Percentiles rank a stretch among this genome's conserved stretches.
Conservation (phyloP, 257 asterid species). For the Vinca minor region DNA sequence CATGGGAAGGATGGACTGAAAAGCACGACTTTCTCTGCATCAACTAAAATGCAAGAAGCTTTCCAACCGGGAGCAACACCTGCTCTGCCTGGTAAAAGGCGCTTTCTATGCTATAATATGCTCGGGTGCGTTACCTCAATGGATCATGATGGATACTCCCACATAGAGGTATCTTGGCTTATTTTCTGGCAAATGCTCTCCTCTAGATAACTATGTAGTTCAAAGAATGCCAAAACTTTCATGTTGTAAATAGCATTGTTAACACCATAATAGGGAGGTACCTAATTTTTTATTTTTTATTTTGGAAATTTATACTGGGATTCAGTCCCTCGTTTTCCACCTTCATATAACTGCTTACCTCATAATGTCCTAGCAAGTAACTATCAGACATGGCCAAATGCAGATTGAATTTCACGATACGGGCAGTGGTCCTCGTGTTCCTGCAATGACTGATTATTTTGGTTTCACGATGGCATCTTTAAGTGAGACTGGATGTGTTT, state of each 20-base stretch:
- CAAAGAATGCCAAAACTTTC: no score
- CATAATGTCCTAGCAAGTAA: conserved; percentile 13
- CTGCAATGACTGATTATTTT: conserved; percentile 94
- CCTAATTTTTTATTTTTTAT: not conserved
- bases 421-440: conserved; percentile 89
- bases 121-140: conserved; percentile 83
- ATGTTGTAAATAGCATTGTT: not conserved
- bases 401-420: conserved; percentile 98
- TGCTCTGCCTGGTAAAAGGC: conserved; percentile 75
- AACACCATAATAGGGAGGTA: not conserved
- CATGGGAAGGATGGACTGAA: conserved; percentile 36
- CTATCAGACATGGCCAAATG: conserved; percentile 21
- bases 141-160: conserved; percentile 92
- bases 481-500: conserved; percentile 72
- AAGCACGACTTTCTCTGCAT: conserved; percentile 28
- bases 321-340: not conserved
- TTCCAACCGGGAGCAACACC: conserved; percentile 94
- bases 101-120: conserved; percentile 85
- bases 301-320: not conserved
- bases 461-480: conserved; percentile 96
- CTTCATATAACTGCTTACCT: no score
- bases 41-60: conserved; percentile 68
- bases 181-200: not conserved
- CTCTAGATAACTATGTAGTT: not conserved
- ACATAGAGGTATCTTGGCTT: conserved; percentile 94